A percentile compares a stretch with the other conserved stretches of the same genome.
Conservation (phyloP, 176 grass and related monocot genomes). For the Carex pumila region DNA sequence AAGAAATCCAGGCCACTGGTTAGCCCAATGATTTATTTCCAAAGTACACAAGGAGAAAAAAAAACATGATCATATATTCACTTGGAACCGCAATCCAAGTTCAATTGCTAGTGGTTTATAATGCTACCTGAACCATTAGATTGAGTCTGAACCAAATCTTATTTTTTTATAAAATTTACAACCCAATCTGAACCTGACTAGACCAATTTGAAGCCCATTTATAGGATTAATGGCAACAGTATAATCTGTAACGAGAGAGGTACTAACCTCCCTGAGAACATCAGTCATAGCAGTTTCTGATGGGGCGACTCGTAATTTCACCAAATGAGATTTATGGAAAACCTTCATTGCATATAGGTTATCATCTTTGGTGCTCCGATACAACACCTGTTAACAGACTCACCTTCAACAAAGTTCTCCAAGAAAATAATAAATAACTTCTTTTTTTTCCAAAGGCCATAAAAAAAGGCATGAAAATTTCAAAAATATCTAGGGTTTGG, state of each 20-base stretch:
- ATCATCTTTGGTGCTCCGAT: conserved; percentile 56
- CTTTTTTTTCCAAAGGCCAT: neutral
- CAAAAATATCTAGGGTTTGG: neutral
- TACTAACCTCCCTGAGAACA: conserved; percentile 79
- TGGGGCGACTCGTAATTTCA: conserved; percentile 57
- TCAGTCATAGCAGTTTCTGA: conserved; percentile 93
- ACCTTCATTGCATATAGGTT: conserved; percentile 86
- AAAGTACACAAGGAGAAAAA: neutral
- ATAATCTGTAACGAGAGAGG: conserved; percentile 4
- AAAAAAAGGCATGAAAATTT: neutral
- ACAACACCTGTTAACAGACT: conserved; percentile 46
- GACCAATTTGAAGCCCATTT: conserved; percentile 12
- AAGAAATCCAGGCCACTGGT: neutral
- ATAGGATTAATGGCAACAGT: neutral
- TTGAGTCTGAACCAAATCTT: neutral
- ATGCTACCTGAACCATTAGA: neutral
- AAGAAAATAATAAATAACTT: neutral
- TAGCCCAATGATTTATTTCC: neutral
- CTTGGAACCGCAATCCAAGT: neutral
- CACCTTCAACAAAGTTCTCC: conserved; percentile 3
- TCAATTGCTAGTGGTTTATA: neutral
- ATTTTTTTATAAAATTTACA: neutral
- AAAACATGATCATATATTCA: neutral
- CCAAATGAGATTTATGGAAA: conserved; percentile 64
- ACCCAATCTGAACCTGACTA: neutral